Conservation (phyloP, 139 green algal genomes). For the Coelastrella sp. region DNA sequence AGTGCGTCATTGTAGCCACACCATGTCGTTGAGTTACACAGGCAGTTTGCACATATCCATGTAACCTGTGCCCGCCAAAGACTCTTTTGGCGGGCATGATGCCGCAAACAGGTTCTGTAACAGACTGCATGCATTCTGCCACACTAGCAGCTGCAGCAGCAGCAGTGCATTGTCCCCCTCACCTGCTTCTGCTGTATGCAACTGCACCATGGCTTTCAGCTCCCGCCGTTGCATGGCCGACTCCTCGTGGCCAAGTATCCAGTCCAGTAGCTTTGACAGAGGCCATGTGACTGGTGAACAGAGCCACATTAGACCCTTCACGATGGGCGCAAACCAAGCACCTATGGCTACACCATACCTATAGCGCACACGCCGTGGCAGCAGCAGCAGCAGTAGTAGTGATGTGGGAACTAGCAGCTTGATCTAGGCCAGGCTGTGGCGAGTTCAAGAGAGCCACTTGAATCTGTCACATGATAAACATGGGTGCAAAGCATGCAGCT, state of each 20-base stretch:
- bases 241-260: constrained; percentile 78
- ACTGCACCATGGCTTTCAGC: constrained; percentile 90
- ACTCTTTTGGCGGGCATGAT: no score
- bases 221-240: constrained; percentile 59
- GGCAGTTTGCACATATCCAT: no score
- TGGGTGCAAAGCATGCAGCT: no score
- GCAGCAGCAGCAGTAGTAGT: not conserved
- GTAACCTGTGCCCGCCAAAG: no score
- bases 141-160: no score
- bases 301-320: constrained; percentile 83
- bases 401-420: no score
- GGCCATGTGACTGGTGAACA: constrained; percentile 73
- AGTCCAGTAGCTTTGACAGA: constrained; percentile 88
- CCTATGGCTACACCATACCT: constrained; percentile 43
- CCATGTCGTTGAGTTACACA: no score
- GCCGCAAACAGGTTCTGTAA: no score
- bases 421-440: no score
- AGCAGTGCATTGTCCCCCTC: not conserved
- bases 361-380: not conserved
- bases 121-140: not conserved
- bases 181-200: constrained; percentile 77
- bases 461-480: no score
- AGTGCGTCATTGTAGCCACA: no score
- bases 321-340: constrained; percentile 64
- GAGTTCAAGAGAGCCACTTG: no score